Evolutionary conservation across 306 rosid species (phyloP), one percentile per base, ranked within the genome.

Genomic region (Castanospermum australe): DNA sequence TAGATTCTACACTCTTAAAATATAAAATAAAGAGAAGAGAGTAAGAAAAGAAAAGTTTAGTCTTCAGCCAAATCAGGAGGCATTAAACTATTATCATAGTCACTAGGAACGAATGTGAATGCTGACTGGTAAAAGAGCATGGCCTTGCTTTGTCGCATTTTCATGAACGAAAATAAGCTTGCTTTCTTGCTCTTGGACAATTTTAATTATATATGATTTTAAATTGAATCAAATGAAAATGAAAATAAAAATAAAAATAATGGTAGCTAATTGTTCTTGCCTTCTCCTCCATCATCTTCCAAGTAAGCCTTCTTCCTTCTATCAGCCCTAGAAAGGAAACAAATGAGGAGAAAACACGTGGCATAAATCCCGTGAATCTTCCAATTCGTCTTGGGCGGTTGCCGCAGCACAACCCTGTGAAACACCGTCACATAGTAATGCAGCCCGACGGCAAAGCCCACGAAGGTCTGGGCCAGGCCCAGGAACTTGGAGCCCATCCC

Each of bases 341-440:
- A 89, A 73, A 89, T 79, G 67, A 91, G 59, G 4, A 91, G 71
- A 67, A 84, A 94, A 78, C 95, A 89, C 82, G 87, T 79, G 76
- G 97, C 97, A 41, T 94, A 94, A 2, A 91, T 82, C 65, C 90
- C 97, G 55, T 92, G 99, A 36, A 91, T 71, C 86, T 89, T 92
- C 97, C 97, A 94, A 73, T 88, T 92, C 1, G 90, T 94, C 82
- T 84, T 87, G 1, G 99, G 99, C 5, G 97, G 92, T 72, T 89
- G 97, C 66, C 67, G 88, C 57, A 86, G 21, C 42, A 94, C 95
- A 7, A 92, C 86, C 59, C 91, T 65, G 47, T 94, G 99, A 77
- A 94, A 94, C 87, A 94, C 99, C 82, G 97, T 83, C 59, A 94
- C 89, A 20, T 94, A 92, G 67, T 92, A 91, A 85, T 94, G 97